Conservation (phyloP, 2,329 filamentous ascomycete genomes). For the Daldinia eschscholtzii region DNA sequence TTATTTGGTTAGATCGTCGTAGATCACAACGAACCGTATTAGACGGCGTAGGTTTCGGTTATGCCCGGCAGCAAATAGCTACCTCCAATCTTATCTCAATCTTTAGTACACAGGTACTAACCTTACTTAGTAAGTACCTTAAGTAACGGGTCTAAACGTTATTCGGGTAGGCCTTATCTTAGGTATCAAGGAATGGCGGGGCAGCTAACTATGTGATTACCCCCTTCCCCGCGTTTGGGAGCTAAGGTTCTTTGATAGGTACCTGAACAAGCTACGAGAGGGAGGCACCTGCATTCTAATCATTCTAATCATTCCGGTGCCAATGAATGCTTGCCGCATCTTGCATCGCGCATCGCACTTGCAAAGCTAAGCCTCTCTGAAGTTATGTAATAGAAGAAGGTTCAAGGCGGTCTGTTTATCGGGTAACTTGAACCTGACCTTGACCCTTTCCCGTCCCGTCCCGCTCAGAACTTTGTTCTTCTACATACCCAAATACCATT, state of each 20-base stretch:
- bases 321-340: conserved; percentile 33
- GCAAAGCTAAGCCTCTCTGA: conserved; percentile 20
- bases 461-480: conserved; percentile 4
- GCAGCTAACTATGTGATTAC: not conserved
- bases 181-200: conserved; percentile 8
- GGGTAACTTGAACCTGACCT: not conserved
- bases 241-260: conserved; percentile 9
- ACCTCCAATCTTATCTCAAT: not conserved
- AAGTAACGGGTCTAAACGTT: conserved; percentile 11
- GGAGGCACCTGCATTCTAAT: conserved; percentile 13
- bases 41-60: conserved; percentile 2
- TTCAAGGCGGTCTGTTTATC: conserved; percentile 11
- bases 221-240: conserved; percentile 19
- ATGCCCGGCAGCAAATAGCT: not conserved
- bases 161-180: conserved; percentile 9
- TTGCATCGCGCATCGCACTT: conserved; percentile 17
- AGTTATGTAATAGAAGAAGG: conserved; percentile 3
- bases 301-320: conserved; percentile 24
- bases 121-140: no score
- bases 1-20: not conserved
- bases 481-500: not conserved
- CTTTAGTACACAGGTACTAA: conserved; percentile 1
- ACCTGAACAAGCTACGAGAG: conserved; percentile 2
- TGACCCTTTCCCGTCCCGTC: not conserved
- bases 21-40: conserved; percentile 16